Conservation (phyloP, 169 alveolate species). For the Eimeria maxima region DNA sequence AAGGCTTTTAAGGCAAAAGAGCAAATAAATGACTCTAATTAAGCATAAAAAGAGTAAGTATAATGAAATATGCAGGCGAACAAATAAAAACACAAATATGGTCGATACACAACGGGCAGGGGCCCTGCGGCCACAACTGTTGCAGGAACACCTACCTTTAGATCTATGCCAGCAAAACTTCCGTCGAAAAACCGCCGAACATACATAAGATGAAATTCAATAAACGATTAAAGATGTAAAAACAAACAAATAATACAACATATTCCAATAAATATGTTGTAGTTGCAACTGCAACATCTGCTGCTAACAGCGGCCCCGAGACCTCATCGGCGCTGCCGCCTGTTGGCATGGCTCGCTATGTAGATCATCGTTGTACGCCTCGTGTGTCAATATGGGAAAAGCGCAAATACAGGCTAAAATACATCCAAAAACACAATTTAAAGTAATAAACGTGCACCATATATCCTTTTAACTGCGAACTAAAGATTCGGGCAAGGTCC, state of each 20-base stretch:
- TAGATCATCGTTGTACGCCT: background rate
- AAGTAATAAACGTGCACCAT: no score
- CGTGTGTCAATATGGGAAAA: no score
- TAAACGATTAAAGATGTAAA: background rate
- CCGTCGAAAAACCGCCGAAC: background rate
- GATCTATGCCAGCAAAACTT: background rate
- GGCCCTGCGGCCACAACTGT: background rate
- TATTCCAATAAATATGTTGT: background rate
- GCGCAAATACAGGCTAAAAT: no score
- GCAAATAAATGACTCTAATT: background rate
- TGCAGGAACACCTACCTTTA: background rate
- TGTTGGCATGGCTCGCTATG: background rate
- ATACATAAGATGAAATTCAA: background rate
- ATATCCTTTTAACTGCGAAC: no score
- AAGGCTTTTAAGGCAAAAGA: background rate
- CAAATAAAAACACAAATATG: no score
- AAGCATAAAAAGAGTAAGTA: background rate
- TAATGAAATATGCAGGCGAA: no score
- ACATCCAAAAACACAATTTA: no score
- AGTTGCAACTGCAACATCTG: background rate
- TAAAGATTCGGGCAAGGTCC: no score
- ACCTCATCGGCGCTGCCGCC: conserved; percentile 20
- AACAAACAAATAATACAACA: background rate
- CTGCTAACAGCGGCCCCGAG: background rate
- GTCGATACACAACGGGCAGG: no score